A percentile compares a stretch with the other conserved stretches of the same genome.
Conservation (phyloP, 495 filamentous ascomycete genomes). For the Physcia stellaris region DNA sequence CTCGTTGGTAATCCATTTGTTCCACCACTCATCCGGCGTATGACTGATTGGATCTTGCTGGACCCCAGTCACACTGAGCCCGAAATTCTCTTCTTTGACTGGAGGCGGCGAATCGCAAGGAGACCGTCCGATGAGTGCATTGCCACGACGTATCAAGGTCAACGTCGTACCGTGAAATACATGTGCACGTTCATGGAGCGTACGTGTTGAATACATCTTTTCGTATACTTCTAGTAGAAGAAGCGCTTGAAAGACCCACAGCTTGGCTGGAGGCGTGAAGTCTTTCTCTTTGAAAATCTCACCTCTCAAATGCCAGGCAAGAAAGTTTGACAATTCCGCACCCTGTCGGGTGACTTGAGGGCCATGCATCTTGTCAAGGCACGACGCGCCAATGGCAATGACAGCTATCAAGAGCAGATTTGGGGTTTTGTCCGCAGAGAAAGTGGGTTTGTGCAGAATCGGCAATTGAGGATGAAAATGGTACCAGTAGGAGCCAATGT, state of each 20-base stretch:
- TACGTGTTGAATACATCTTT: slow-evolving; percentile 88
- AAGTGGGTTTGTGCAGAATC: slow-evolving; percentile 88
- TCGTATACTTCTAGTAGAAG: slow-evolving; percentile 86
- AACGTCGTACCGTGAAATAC: slow-evolving; percentile 95
- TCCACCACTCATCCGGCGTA: slow-evolving; percentile 84
- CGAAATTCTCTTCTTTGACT: slow-evolving; percentile 48
- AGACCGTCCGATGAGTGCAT: slow-evolving; percentile 81
- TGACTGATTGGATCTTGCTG: slow-evolving; percentile 45
- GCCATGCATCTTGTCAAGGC: slow-evolving; percentile 69
- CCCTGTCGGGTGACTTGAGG: slow-evolving; percentile 56
- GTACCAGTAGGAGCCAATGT: slow-evolving; percentile 86
- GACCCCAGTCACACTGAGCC: slow-evolving; percentile 36
- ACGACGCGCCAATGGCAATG: slow-evolving; percentile 85
- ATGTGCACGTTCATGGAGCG: slow-evolving; percentile 87
- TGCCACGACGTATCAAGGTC: slow-evolving; percentile 86
- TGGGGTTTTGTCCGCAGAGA: slow-evolving; percentile 72
- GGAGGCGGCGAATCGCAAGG: slow-evolving; percentile 81
- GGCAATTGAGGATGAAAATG: slow-evolving; percentile 92
- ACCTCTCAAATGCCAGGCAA: slow-evolving; percentile 87
- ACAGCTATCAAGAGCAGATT: slow-evolving; percentile 82
- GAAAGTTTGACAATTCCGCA: slow-evolving; percentile 67
- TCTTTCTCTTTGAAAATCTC: slow-evolving; percentile 83
- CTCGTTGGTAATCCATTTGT: slow-evolving; percentile 91
- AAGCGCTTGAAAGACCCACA: slow-evolving; percentile 95
- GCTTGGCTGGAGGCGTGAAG: slow-evolving; percentile 84